These are phyloP conservation scores for Sphaerobolus stellatus DNA, from an alignment of 1,284 basidiomycete genomes.

Conservation along the genomic window DNA sequence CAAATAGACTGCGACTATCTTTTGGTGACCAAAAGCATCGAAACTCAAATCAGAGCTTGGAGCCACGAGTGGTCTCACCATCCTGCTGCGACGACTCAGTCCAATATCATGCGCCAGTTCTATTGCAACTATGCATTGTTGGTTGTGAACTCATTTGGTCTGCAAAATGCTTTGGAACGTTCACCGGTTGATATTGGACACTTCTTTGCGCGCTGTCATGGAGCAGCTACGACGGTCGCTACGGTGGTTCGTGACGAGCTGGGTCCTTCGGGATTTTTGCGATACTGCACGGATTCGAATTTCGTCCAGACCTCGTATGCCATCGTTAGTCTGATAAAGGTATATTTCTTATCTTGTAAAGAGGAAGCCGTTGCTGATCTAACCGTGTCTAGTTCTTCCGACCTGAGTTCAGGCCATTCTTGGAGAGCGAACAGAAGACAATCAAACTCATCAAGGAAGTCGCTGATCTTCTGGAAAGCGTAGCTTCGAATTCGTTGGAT, in stretches of 20 bases:
- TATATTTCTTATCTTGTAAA: conserved; percentile 39
- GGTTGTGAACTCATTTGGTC: conserved; percentile 90
- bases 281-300: conserved; percentile 87
- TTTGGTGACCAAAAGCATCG: conserved; percentile 79
- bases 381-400: conserved; percentile 60
- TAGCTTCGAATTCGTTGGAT: conserved; percentile 73
- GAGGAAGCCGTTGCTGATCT: conserved; percentile 21
- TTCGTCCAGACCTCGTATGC: conserved; percentile 91
- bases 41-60: conserved; percentile 76
- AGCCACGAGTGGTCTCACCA: conserved; percentile 58
- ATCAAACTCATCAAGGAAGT: conserved; percentile 76
- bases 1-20: conserved; percentile 88
- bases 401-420: conserved; percentile 76
- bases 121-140: conserved; percentile 85
- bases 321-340: conserved; percentile 84
- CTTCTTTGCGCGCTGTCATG: conserved; percentile 84
- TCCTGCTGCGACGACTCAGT: conserved; percentile 43
- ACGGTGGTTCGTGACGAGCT: conserved; percentile 74
- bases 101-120: conserved; percentile 60
- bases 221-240: conserved; percentile 69
- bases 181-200: conserved; percentile 74
- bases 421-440: conserved; percentile 72
- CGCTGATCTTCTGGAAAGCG: conserved; percentile 73
- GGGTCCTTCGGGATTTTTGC: conserved; percentile 72
- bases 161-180: conserved; percentile 88